phyloP scores from a whole-genome alignment of 768 basidiomycete genomes.

The Trametes villosa region DNA sequence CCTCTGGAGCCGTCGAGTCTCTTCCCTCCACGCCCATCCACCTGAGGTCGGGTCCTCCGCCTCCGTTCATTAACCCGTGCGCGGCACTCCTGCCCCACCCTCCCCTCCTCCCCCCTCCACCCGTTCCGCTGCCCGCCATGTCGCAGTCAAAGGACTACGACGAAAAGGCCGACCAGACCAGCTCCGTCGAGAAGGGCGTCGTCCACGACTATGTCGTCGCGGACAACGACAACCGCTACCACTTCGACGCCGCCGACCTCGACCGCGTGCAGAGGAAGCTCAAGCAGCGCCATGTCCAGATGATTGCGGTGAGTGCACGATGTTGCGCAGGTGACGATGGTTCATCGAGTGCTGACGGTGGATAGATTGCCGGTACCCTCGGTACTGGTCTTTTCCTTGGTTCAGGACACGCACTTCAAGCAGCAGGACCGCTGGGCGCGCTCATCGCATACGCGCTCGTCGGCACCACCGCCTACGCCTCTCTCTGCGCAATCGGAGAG shows the following conservation, averaged over 20 bases:
- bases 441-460: conserved; percentile 66
- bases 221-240: conserved; percentile 34
- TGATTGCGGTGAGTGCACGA: conserved; percentile 65
- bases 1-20: neutral
- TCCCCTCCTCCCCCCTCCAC: neutral
- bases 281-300: conserved; percentile 80
- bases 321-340: neutral
- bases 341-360: neutral
- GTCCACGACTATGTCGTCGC: conserved; percentile 30
- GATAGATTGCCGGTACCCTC: conserved; percentile 72
- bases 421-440: conserved; percentile 69
- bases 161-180: conserved; percentile 26
- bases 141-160: conserved; percentile 24
- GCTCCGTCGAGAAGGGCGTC: conserved; percentile 35
- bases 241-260: conserved; percentile 63
- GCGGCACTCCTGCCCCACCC: neutral
- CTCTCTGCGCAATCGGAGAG: conserved; percentile 71
- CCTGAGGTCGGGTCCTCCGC: conserved; percentile 14
- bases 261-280: conserved; percentile 75
- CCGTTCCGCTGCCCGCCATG: neutral
- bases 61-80: conserved; percentile 19
- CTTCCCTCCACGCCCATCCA: conserved; percentile 14
- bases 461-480: conserved; percentile 69
- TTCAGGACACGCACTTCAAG: conserved; percentile 61
- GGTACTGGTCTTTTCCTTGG: conserved; percentile 78